Base-by-base conservation (phyloP, 2,329 filamentous ascomycete species). In the Xenoacremonium recifei region DNA sequence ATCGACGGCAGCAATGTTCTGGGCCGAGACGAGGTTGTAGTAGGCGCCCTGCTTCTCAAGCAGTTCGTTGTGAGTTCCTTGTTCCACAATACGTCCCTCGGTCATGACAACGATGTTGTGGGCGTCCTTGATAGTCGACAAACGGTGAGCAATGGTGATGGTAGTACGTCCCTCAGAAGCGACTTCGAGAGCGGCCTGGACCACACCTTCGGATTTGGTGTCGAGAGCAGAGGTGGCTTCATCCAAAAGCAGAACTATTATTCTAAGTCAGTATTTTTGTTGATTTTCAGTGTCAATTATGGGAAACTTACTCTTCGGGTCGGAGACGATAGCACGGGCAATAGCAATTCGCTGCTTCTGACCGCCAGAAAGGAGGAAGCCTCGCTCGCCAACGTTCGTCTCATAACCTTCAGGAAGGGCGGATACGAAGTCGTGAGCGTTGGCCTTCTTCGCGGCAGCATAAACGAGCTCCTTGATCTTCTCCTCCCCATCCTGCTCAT, bases 271-370 rank as follows among this genome's bases (percentile, higher is more conserved):
- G 47, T 44, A n/a, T n/a, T n/a, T n/a, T 3, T 16, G 7, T 18
- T 25, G 29, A 23, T 29, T 17, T 4, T 2, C 3, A 9, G 9
- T 5, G 11, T 2, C 5, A 17, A 19, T 2, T 37, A 6, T 37
- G 44, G 31, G 35, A 32, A 13, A 58, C 71, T 62, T 55, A 75
- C 71, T 84, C 70, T 91, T 95, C 1, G 92, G 92, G 55, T 96
- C 87, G 15, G 87, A 92, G 21, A 96, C 89, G 42, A 96, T 80
- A 29, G 91, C 91, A 58, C 90, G 79, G 6, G 92, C 90, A 65
- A 97, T 96, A 11, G 92, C 91, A 59, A 97, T 95, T 55, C 93
- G 88, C 67, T 97, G 93, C 66, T 96, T 96, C 67, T 99, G 93
- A 25, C 93, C 93, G 63, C 93, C 93, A 41, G 89, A 95, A 7